phyloP scores from a whole-genome alignment of 139 green algal species.

The Chlamydomonas eustigma region DNA sequence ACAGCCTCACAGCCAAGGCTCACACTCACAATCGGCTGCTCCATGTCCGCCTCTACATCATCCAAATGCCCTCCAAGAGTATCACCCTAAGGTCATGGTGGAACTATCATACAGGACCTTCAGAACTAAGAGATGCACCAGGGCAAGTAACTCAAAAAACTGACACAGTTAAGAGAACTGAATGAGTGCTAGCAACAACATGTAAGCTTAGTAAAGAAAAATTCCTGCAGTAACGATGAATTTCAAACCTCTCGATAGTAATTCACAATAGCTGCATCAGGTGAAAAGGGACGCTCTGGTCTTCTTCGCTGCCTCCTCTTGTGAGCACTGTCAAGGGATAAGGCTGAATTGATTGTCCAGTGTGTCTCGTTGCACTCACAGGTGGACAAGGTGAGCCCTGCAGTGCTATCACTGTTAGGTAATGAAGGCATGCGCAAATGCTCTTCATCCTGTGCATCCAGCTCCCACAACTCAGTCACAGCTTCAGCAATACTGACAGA shows the following conservation, averaged over 20 bases:
- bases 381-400: background rate
- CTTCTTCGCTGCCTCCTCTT: no score
- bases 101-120: background rate
- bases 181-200: no score
- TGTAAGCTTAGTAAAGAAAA: no score
- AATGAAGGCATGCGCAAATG: background rate
- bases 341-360: no score
- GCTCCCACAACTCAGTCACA: background rate
- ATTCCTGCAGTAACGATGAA: no score
- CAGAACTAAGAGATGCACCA: background rate
- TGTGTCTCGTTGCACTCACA: no score
- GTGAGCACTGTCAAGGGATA: no score
- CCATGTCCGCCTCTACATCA: slow-evolving; percentile 77
- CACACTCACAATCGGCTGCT: slow-evolving; percentile 77
- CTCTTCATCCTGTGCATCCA: background rate
- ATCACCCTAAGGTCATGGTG: slow-evolving; percentile 65
- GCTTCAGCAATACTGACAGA: background rate
- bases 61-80: slow-evolving; percentile 82
- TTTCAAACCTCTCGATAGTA: slow-evolving; percentile 73
- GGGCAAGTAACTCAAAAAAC: no score
- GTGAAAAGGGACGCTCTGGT: slow-evolving; percentile 36
- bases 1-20: slow-evolving; percentile 78
- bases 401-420: background rate
- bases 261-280: slow-evolving; percentile 87
- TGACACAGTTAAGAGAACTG: no score